Evolutionary conservation across 1,139 yeast species (phyloP).

Genomic region (Lodderomyces metapsilosis): DNA sequence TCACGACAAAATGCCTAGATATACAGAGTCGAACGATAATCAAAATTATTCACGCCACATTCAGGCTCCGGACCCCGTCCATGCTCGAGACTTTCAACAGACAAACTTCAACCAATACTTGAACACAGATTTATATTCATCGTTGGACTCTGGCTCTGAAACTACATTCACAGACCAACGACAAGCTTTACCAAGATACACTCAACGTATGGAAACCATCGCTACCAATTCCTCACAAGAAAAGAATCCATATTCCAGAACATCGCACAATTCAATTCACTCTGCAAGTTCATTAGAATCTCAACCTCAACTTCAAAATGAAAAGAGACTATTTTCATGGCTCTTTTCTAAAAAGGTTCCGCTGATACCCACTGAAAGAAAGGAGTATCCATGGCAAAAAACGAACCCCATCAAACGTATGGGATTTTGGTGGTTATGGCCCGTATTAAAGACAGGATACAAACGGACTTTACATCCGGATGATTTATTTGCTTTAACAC

Average conservation of each 20-base stretch:
- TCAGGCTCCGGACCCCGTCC: background rate
- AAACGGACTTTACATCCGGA: conserved; percentile 40
- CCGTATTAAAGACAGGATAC: conserved; percentile 41
- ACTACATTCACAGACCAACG: background rate
- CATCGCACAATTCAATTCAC: background rate
- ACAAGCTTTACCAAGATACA: background rate
- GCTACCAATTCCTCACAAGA: background rate
- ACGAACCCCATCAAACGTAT: conserved; percentile 26
- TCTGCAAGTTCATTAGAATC: conserved; percentile 8
- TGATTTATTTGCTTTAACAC: conserved; percentile 41
- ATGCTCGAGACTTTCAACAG: background rate
- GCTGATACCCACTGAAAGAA: conserved; percentile 31
- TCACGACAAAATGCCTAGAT: background rate
- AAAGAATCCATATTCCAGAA: background rate
- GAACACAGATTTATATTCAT: background rate
- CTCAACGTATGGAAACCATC: background rate
- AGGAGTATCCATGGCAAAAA: conserved; percentile 36
- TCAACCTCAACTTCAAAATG: conserved; percentile 20
- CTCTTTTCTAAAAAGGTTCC: conserved; percentile 37
- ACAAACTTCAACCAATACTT: background rate
- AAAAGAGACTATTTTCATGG: conserved; percentile 32
- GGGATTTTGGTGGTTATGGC: conserved; percentile 44
- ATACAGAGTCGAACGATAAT: background rate
- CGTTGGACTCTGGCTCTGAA: background rate
- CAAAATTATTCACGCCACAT: background rate